Conservation (phyloP, 148 eudicot species). For the Nyssa sinensis region DNA sequence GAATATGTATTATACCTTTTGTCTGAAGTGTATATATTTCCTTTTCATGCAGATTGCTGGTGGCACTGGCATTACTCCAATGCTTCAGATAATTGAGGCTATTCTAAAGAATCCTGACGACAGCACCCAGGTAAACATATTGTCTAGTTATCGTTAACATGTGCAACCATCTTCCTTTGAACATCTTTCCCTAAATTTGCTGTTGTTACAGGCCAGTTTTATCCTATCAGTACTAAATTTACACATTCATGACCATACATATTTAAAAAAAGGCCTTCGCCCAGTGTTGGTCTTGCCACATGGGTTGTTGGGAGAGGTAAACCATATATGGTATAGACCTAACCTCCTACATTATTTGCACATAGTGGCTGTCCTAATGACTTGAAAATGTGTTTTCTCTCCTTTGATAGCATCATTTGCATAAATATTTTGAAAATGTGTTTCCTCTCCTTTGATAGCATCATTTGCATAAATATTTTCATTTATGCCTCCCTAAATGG, state of each 20-base stretch:
- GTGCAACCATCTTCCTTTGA: neutral
- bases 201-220: neutral
- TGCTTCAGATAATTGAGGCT: conserved; percentile 95
- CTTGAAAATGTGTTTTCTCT: too few relatives aligned
- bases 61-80: conserved; percentile 92
- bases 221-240: neutral
- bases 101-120: conserved; percentile 92
- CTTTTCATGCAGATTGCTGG: conserved; percentile 77
- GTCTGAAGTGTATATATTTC: neutral
- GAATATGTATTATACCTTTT: neutral
- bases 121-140: conserved; percentile 61
- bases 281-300: neutral
- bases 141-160: neutral
- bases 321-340: neutral
- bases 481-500: neutral
- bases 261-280: neutral
- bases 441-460: neutral
- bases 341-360: neutral
- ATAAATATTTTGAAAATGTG: too few relatives aligned
- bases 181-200: neutral
- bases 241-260: neutral
- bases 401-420: neutral
- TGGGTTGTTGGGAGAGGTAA: neutral
- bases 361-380: neutral
- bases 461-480: neutral